Base-by-base conservation (phyloP, 148 eudicot genomes). In the Chenopodium album region DNA sequence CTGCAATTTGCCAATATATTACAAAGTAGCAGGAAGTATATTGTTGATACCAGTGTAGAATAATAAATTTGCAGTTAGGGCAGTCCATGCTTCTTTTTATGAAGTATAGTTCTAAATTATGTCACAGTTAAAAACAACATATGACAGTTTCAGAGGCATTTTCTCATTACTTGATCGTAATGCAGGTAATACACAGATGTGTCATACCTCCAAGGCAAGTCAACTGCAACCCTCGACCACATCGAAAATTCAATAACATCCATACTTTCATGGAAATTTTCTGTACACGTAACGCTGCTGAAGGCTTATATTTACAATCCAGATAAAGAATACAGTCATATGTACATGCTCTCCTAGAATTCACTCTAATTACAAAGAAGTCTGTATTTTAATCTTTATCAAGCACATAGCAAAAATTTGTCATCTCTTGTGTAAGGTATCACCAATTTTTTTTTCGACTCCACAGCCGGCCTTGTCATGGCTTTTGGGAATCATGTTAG, bases 261-360 rank as follows among this genome's bases (percentile, higher is more conserved):
- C 44, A 41, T 41, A 41, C 44, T 41, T 41, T 28, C 77, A 74
- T 52, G 32, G 16, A 28, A 50, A 29, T 52, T 2, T n/a, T n/a
- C 8, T 26, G 63, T 74, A 26, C 62, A 28, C 59, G 26, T 17
- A 46, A 71, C 47, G 8, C 62, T 75, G 75, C 75, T 26, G 29
- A 80, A 9, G 60, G 75, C 75, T 26, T 22, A 80, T 84, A 79
- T 84, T 84, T 79, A 84, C 86, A 79, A 23, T 44, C 48, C 47
- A 44, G 73, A 17, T 22, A 69, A 84, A 80, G 87, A 85, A 85
- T 85, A 71, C 44, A 74, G 71, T 81, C 59, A 73, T 54, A 76
- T 86, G 65, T 86, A 88, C 85, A 82, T 56, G 71, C 50, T 70
- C 26, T 66, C 69, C 78, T 65, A 54, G 16, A 9, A 77, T 28